Base-by-base conservation (phyloP, 805 yeast genomes). In the Monosporozyma aquatica region DNA sequence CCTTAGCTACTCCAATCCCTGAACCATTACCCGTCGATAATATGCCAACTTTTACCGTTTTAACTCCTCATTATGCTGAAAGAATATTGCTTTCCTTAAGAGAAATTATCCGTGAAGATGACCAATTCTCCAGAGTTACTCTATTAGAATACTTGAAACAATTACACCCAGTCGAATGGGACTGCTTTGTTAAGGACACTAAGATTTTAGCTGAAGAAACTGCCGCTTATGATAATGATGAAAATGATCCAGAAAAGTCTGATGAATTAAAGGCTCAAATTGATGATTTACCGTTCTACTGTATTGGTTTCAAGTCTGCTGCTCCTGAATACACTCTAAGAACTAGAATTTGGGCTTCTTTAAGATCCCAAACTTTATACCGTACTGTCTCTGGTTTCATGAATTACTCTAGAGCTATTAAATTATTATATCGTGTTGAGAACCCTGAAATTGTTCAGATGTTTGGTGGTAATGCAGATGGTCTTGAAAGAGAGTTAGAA, bases 21-120 rank as follows among this genome's bases (percentile, higher is more conserved):
- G 98, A 92, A 70, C 97, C 99, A 48, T 74, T 92, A 61, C 98
- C 99, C 35, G 97, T 94, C 54, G 98, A 92, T 68, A 90, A 90
- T 74, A 92, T 92, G 98, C 99, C 99, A 51, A 90, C 97, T 10
- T 92, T 92, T 67, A 89, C 98, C 30, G 97, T 92, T 18, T 72
- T 90, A 66, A 83, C 90, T 53, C 97, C 98, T 58, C 98, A 90
- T 66, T 90, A 90, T 68, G 74, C 92, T 51, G 98, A 90, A 70
- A 90, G 87, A 78, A 90, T 90, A 48, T 72, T 89, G 54, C 70
- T 90, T 40, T 86, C 96, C n/a, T 71, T 92, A 58, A 82, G 94
- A 64, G 98, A 90, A 67, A 87, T 92, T 60, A 90, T 92, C 55
- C 82, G 95, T 59, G 97, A 90, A 69, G 97, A 92, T 65, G 96